Evolutionary conservation across 495 filamentous ascomycete species (phyloP).

Genomic region (Lasiosphaeria hispida): DNA sequence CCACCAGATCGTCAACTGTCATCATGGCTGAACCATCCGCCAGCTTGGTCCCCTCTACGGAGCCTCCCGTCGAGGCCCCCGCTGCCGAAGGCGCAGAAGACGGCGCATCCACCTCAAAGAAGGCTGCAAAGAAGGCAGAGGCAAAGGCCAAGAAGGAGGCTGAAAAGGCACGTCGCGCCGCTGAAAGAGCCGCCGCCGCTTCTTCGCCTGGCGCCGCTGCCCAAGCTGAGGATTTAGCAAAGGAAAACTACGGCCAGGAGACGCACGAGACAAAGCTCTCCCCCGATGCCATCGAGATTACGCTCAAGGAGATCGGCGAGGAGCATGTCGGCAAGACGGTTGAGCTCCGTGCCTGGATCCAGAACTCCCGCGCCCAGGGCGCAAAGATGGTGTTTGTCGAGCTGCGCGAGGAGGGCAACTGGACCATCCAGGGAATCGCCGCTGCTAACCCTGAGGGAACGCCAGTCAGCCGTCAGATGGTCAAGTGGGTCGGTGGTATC

Average conservation of each 20-base stretch:
- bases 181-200: conserved; percentile 46
- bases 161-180: conserved; percentile 50
- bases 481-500: conserved; percentile 79
- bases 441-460: conserved; percentile 54
- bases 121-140: conserved; percentile 56
- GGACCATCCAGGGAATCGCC: conserved; percentile 69
- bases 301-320: conserved; percentile 54
- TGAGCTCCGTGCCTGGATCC: conserved; percentile 76
- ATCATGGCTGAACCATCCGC: conserved; percentile 25
- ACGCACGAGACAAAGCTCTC: conserved; percentile 30
- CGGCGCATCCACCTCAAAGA: conserved; percentile 44
- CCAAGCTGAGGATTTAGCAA: conserved; percentile 64
- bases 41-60: conserved; percentile 21
- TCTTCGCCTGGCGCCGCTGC: conserved; percentile 49
- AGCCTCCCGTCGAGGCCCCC: conserved; percentile 1
- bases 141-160: conserved; percentile 54
- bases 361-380: conserved; percentile 83
- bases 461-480: conserved; percentile 76
- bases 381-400: conserved; percentile 92
- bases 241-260: conserved; percentile 64
- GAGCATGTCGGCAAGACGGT: conserved; percentile 70
- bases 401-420: conserved; percentile 74
- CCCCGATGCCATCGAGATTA: conserved; percentile 39
- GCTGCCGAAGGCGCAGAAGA: conserved; percentile 25
- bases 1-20: not conserved